Percentiles rank a stretch among this genome's conserved stretches.
These are phyloP conservation scores for Vitis hybrid DNA, from an alignment of 177 flowering plant species.

Conservation along the genomic window DNA sequence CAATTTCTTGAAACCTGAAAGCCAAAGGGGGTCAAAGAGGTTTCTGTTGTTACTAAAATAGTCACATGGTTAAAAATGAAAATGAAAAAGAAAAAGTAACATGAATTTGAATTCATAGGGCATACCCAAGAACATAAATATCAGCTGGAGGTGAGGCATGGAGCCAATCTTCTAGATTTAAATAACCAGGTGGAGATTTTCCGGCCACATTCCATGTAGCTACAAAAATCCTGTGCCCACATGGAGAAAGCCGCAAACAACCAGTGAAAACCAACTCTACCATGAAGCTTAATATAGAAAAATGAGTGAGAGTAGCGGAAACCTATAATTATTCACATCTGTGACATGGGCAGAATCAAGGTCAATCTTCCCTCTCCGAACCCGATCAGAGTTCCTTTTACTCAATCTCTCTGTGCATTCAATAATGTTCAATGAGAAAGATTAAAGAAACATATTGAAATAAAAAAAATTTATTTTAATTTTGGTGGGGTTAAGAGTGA, in stretches of 20 bases:
- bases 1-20: constrained; percentile 92
- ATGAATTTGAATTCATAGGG: background rate
- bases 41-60: background rate
- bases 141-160: constrained; percentile 97
- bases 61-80: background rate
- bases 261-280: constrained; percentile 8
- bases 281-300: background rate
- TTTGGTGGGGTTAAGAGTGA: constrained; percentile 5
- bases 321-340: constrained; percentile 82
- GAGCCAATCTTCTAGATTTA: constrained; percentile 95
- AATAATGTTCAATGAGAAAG: constrained; percentile 1
- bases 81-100: background rate
- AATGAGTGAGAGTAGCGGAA: constrained; percentile 7
- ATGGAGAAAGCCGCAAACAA: constrained; percentile 1
- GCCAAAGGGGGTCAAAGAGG: constrained; percentile 9
- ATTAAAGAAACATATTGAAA: constrained; percentile 7
- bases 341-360: constrained; percentile 66
- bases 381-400: constrained; percentile 50
- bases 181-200: constrained; percentile 81
- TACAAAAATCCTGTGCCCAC: constrained; percentile 64
- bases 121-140: constrained; percentile 95
- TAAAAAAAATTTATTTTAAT: background rate
- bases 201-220: constrained; percentile 99
- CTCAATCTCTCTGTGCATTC: constrained; percentile 51
- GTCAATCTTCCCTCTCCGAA: constrained; percentile 67